Conservation (phyloP, 2,329 filamentous ascomycete genomes). For the Hortaea werneckii region DNA sequence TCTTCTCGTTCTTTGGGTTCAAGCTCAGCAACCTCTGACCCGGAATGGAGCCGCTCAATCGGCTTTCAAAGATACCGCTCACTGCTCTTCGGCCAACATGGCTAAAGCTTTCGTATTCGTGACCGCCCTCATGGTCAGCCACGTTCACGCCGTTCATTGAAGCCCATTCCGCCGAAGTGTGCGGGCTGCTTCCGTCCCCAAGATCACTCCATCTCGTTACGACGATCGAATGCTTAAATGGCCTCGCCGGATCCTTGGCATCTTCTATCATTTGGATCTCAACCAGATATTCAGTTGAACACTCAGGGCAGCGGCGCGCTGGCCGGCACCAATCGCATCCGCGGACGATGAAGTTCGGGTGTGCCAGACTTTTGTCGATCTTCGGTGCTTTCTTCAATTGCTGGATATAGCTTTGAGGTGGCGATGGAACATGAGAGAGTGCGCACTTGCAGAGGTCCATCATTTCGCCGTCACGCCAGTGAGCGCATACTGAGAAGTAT, state of each 20-base stretch:
- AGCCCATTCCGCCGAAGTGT: slow-evolving; percentile 43
- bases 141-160: slow-evolving; percentile 40
- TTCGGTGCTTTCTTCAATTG: slow-evolving; percentile 33
- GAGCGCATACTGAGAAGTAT: slow-evolving; percentile 52
- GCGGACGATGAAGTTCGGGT: slow-evolving; percentile 37
- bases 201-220: slow-evolving; percentile 54
- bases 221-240: slow-evolving; percentile 51
- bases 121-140: slow-evolving; percentile 4
- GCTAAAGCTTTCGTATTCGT: slow-evolving; percentile 44
- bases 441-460: slow-evolving; percentile 54
- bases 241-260: slow-evolving; percentile 27
- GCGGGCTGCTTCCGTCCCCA: slow-evolving; percentile 43
- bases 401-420: slow-evolving; percentile 33
- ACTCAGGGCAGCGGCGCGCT: slow-evolving; percentile 51
- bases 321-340: slow-evolving; percentile 48
- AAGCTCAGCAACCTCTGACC: slow-evolving; percentile 48
- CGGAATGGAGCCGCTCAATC: slow-evolving; percentile 44
- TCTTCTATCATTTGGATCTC: slow-evolving; percentile 52
- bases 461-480: slow-evolving; percentile 52
- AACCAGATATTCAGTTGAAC: slow-evolving; percentile 52
- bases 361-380: slow-evolving; percentile 20
- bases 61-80: slow-evolving; percentile 49
- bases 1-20: slow-evolving; percentile 46
- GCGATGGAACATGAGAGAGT: slow-evolving; percentile 45
- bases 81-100: slow-evolving; percentile 45